Conservation (phyloP, 257 asterid species). For the Pogostemon cablin region DNA sequence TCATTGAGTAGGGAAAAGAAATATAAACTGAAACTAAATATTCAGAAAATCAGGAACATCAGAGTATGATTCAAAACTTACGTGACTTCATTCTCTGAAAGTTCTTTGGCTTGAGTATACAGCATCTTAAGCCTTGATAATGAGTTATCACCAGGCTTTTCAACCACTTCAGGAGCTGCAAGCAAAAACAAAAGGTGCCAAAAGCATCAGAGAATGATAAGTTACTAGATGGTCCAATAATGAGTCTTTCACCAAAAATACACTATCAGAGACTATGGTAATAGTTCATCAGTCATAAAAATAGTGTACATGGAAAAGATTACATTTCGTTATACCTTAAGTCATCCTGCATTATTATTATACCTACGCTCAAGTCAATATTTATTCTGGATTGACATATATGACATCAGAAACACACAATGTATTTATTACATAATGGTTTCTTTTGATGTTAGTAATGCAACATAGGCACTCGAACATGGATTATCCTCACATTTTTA, state of each 20-base stretch:
- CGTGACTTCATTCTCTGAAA: constrained; percentile 81
- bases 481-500: not conserved
- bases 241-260: constrained; percentile 8
- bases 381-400: not conserved
- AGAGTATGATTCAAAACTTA: constrained; percentile 35
- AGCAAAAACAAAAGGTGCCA: constrained; percentile 22
- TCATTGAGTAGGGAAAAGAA: not conserved
- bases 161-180: constrained; percentile 89
- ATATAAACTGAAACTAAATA: constrained; percentile 26
- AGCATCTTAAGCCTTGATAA: constrained; percentile 68
- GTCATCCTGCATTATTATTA: not conserved
- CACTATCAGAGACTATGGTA: constrained; percentile 7
- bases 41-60: constrained; percentile 25
- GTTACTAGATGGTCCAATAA: constrained; percentile 9
- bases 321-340: constrained; percentile 4
- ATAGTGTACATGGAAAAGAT: not conserved
- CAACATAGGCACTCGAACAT: not conserved
- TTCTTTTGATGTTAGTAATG: not conserved
- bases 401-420: not conserved
- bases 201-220: constrained; percentile 21
- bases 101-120: constrained; percentile 85
- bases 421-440: constrained; percentile 7
- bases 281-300: constrained; percentile 8
- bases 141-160: constrained; percentile 87
- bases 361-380: constrained; percentile 9